Percentiles rank a stretch among this genome's conserved stretches.
Conservation (phyloP, 257 asterid genomes). For the Solanum lycopersicoides region DNA sequence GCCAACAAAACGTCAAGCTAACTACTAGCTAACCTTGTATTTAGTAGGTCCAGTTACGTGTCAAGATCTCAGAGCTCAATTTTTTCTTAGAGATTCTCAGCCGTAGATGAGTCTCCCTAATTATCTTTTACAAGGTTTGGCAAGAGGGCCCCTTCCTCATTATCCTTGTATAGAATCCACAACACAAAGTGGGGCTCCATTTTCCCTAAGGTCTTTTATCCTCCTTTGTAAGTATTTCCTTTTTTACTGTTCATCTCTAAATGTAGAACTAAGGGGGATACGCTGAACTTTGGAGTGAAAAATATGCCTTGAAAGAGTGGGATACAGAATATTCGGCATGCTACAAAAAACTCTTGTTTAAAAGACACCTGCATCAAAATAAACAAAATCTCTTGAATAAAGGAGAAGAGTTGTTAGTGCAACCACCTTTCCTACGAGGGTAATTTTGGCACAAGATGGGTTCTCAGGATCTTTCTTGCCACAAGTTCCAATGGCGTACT, state of each 20-base stretch:
- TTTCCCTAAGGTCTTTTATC: not conserved
- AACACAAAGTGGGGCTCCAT: not conserved
- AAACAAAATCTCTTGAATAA: not conserved
- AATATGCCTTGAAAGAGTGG: not conserved
- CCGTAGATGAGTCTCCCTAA: not conserved
- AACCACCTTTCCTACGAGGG: slow-evolving; percentile 71
- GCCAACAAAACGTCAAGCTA: not conserved
- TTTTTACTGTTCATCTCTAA: not conserved
- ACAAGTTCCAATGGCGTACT: slow-evolving; percentile 62
- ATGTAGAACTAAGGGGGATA: not conserved
- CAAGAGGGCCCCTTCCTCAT: not conserved
- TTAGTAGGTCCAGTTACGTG: not conserved
- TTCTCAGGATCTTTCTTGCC: slow-evolving; percentile 73
- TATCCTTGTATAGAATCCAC: not conserved
- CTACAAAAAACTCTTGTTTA: not conserved
- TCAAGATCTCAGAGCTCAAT: not conserved
- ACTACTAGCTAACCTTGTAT: not conserved
- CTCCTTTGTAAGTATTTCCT: not conserved
- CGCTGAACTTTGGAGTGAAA: not conserved
- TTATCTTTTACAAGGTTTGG: not conserved
- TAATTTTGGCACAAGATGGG: slow-evolving; percentile 75
- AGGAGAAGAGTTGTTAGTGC: not conserved
- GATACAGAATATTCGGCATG: not conserved
- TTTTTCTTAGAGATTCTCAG: not conserved
- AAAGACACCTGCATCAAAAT: not conserved